Percentiles rank a stretch among this genome's conserved stretches.
Evolutionary conservation across 352 stramenopile species (phyloP).

Genomic region (Pythium aquatile): DNA sequence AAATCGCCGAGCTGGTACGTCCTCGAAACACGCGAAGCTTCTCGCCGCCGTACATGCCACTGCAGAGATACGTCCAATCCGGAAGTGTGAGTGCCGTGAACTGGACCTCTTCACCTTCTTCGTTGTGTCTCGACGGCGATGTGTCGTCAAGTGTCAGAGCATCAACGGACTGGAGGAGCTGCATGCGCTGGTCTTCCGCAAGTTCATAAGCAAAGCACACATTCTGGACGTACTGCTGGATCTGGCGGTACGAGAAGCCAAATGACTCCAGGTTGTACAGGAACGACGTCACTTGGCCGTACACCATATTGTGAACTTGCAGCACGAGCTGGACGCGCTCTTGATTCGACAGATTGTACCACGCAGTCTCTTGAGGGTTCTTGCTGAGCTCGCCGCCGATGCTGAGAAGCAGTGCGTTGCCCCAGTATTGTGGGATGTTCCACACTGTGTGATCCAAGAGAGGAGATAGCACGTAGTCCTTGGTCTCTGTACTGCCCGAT

Average conservation of each 20-base stretch:
- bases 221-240: constrained; percentile 72
- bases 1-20: constrained; percentile 27
- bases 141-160: constrained; percentile 30
- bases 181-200: constrained; percentile 74
- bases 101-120: constrained; percentile 39
- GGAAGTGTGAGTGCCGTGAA: constrained; percentile 62
- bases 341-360: constrained; percentile 56
- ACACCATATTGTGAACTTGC: constrained; percentile 76
- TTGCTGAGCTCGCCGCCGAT: constrained; percentile 81
- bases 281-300: constrained; percentile 71
- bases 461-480: constrained; percentile 59
- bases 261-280: constrained; percentile 77
- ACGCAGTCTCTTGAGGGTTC: constrained; percentile 53
- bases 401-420: constrained; percentile 66
- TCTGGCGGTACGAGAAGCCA: constrained; percentile 57
- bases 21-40: constrained; percentile 35
- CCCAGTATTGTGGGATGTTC: constrained; percentile 70
- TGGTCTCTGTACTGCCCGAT: constrained; percentile 11
- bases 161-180: constrained; percentile 57
- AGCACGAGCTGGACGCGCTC: constrained; percentile 74
- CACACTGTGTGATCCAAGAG: constrained; percentile 61
- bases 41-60: constrained; percentile 22
- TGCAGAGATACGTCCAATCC: constrained; percentile 55
- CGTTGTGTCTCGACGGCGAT: constrained; percentile 15
- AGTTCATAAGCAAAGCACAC: constrained; percentile 82